phyloP scores from a whole-genome alignment of 192 early-diverging fungal species.

The Gonapodya prolifera region DNA sequence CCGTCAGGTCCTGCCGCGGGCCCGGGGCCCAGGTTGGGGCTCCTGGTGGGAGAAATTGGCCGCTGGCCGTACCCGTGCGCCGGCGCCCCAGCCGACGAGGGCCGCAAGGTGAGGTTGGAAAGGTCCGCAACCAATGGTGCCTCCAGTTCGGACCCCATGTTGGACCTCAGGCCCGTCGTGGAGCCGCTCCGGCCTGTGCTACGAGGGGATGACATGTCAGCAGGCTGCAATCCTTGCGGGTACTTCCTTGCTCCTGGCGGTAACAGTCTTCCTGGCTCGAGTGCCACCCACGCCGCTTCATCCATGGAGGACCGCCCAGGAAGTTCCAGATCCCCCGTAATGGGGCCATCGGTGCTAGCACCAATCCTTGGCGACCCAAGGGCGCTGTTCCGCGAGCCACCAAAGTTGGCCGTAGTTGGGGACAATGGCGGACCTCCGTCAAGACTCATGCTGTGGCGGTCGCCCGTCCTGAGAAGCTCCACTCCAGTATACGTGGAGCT shows the following conservation, averaged over 20 bases:
- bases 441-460: background rate
- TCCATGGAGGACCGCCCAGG: background rate
- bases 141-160: background rate
- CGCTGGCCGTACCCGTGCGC: background rate
- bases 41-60: background rate
- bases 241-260: background rate
- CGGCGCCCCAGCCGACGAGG: background rate
- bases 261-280: background rate
- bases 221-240: background rate
- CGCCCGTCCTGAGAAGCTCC: background rate
- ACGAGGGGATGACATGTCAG: background rate
- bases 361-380: background rate
- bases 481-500: background rate
- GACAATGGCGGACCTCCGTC: background rate
- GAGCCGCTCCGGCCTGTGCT: background rate
- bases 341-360: background rate
- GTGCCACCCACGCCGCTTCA: background rate
- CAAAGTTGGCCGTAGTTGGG: background rate
- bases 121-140: background rate
- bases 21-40: background rate
- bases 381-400: background rate
- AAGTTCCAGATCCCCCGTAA: background rate
- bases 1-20: background rate
- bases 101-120: background rate
- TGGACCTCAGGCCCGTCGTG: background rate